Percentiles rank a stretch among this genome's conserved stretches.
Conservation (phyloP, 495 filamentous ascomycete genomes). For the Neurospora sublineolata region DNA sequence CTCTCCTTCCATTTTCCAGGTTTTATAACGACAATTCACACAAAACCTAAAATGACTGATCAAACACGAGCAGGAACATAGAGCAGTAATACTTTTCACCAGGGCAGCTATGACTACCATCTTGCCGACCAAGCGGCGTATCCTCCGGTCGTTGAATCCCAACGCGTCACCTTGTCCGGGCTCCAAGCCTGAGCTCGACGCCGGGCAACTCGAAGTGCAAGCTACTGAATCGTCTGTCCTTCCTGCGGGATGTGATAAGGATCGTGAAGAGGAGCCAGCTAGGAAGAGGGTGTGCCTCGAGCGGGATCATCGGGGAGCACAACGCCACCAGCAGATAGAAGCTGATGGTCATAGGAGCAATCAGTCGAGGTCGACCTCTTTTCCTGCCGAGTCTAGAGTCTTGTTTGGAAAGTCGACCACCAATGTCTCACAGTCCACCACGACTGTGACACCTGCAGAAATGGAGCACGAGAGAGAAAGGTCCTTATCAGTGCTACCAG, state of each 20-base stretch:
- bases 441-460: not conserved
- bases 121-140: constrained; percentile 34
- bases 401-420: not conserved
- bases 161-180: constrained; percentile 22
- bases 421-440: not conserved
- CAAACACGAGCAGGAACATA: not conserved
- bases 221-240: not conserved
- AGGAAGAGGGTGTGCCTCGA: constrained; percentile 6
- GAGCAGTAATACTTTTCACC: not conserved
- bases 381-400: not conserved
- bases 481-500: not conserved
- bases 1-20: not conserved
- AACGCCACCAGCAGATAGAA: not conserved
- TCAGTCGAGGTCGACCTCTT: not conserved
- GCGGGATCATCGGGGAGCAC: not conserved
- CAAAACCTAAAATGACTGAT: not conserved
- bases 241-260: not conserved
- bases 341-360: not conserved
- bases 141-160: constrained; percentile 29
- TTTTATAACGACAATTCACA: not conserved
- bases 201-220: not conserved
- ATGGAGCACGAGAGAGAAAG: not conserved
- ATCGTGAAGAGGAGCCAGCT: constrained; percentile 1
- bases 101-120: constrained; percentile 19
- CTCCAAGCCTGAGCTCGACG: not conserved